Base-by-base conservation (phyloP, 352 stramenopile species). In the Globisporangium orthogonon region DNA sequence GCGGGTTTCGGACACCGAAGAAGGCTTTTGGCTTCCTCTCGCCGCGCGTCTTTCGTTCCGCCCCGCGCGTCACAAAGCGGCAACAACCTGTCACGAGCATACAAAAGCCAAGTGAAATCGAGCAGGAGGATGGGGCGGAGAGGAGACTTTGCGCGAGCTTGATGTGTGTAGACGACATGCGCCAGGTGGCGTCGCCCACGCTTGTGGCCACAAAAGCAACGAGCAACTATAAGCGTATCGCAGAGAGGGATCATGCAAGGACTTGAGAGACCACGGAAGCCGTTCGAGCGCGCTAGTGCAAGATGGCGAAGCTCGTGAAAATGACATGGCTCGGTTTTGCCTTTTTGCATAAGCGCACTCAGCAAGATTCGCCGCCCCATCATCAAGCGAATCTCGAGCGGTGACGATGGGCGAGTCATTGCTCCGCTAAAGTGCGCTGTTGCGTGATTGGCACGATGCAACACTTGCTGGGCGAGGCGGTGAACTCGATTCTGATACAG, bases 391-490 rank as follows among this genome's bases (percentile, higher is more conserved):
- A 43, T 43, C 37, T 43, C 10, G 10, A 3, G 13, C 2, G 11
- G 37, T 17, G 37, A 43, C 5, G 37, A 43, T 4, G 10, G 10
- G 37, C 10, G 10, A 3, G 37, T 43, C 37, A 43, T 43, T 13
- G 4, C 7, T 43, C 6, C 35, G 35, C 1, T 17, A 17, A 43
- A 17, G 37, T 43, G 37, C 37, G 37, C 10, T 30, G 44, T 49
- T 31, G 44, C 7, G n/a, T 30, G 44, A 49, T 49, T 49, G 44
- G 44, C 37, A 49, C 44, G 44, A 49, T 49, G 44, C 44, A 49
- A 49, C 23, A 29, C n/a, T 28, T 28, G 44, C 18, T 14, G 18
- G 11, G 11, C 37, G 37, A 43, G 10, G 11, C 10, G 37, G 37
- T 17, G 11, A 4, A 4, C 17, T 43, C 37, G 7, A 43, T 13